Base-by-base conservation (phyloP, 2,329 filamentous ascomycete genomes). In the Teratosphaeria gauchensis region DNA sequence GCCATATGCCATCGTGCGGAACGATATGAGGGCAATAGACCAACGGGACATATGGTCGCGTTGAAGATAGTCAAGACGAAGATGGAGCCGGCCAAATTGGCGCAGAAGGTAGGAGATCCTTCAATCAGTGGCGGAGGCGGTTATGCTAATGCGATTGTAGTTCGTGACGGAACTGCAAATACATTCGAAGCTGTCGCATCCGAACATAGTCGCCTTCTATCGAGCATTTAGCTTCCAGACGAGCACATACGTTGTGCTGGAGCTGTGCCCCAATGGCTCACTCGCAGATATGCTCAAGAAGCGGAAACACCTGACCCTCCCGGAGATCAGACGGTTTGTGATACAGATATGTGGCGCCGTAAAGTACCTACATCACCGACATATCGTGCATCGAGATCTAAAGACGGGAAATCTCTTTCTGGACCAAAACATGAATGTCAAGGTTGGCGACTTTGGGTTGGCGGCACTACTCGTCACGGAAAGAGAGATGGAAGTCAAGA, bases 361-460 rank as follows among this genome's bases (percentile, higher is more conserved):
- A 75, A 97, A 97, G 75, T 99, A 99, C 72, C 89, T 99, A 79
- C 95, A 99, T 74, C 86, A 86, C 69, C 89, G 95, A 71, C 94
- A 92, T 64, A 95, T 99, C 62, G 96, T 97, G 55, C 94, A 99
- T 74, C 85, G 94, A 55, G 94, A 99, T 74, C 76, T 99, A 66
- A 99, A 99, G 76, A 97, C 96, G 80, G 95, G 94, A 54, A 99
- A 99, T 72, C 87, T 99, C 65, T 99, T 99, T 69, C 80, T 99
- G 56, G 94, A 99, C 73, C 84, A 84, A 57, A 81, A 91, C 65
- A 96, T 99, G 92, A 95, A 99, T 69, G 87, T 96, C 67, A 99
- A 99, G 73, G 90, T 99, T 67, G 94, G 94, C 52, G 94, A 99
- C 73, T 99, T 99, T 76, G 94, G 94, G 2, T 80, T 99, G 58